Evolutionary conservation across 2,329 filamentous ascomycete genomes (phyloP).

Genomic region (Dothideomycetes sp.): DNA sequence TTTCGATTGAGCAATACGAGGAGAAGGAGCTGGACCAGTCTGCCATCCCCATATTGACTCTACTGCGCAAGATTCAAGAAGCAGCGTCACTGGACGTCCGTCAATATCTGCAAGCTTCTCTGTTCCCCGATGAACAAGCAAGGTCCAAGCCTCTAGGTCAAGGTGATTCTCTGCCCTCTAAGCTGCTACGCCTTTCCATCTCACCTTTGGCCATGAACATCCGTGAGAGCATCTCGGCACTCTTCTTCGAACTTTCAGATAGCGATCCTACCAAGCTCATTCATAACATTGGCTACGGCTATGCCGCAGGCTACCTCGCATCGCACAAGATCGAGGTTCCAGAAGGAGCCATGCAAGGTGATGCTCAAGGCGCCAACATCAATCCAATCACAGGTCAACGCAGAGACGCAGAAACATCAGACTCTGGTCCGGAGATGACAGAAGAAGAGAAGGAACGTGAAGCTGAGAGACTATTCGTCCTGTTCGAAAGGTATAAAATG

Average conservation of each 20-base stretch:
- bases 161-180: constrained; percentile 63
- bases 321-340: constrained; percentile 74
- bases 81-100: constrained; percentile 55
- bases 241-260: constrained; percentile 81
- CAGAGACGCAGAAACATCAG: constrained; percentile 21
- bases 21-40: constrained; percentile 63
- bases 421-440: constrained; percentile 70
- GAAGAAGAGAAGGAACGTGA: constrained; percentile 86
- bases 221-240: constrained; percentile 62
- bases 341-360: constrained; percentile 51
- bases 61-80: constrained; percentile 63
- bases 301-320: constrained; percentile 81
- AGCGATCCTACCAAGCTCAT: constrained; percentile 73
- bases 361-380: constrained; percentile 38
- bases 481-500: constrained; percentile 79
- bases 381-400: constrained; percentile 87
- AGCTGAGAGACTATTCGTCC: constrained; percentile 77
- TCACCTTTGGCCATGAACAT: constrained; percentile 63
- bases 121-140: constrained; percentile 72
- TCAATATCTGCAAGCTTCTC: constrained; percentile 51
- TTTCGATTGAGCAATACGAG: constrained; percentile 53
- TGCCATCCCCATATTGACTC: constrained; percentile 63
- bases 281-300: constrained; percentile 88
- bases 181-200: constrained; percentile 67
- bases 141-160: constrained; percentile 68